Evolutionary conservation across 2,329 filamentous ascomycete genomes (phyloP).

Genomic region (Cyclaneusma minus): DNA sequence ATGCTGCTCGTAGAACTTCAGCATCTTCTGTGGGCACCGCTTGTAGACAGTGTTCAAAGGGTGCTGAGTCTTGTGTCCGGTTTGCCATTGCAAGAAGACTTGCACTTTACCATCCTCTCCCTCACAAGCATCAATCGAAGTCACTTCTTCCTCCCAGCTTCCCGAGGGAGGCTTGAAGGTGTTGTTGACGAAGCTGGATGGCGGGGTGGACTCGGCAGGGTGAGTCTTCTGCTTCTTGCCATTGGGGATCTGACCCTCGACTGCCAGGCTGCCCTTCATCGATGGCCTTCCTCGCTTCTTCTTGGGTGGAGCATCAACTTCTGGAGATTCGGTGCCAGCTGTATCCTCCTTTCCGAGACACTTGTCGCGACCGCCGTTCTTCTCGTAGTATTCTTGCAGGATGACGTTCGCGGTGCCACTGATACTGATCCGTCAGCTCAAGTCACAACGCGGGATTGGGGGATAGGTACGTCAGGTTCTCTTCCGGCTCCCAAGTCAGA

Average conservation of each 20-base stretch:
- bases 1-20: slow-evolving; percentile 33
- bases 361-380: slow-evolving; percentile 45
- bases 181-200: slow-evolving; percentile 24
- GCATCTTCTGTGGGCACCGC: slow-evolving; percentile 60
- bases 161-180: slow-evolving; percentile 55
- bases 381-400: slow-evolving; percentile 46
- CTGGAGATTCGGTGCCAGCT: too few relatives aligned
- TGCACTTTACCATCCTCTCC: slow-evolving; percentile 45
- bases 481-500: slow-evolving; percentile 65
- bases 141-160: slow-evolving; percentile 62
- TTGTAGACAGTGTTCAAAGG: slow-evolving; percentile 51
- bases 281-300: slow-evolving; percentile 43
- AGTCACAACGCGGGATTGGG: slow-evolving; percentile 1
- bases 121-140: slow-evolving; percentile 56
- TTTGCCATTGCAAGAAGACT: slow-evolving; percentile 61
- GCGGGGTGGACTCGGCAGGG: slow-evolving; percentile 31
- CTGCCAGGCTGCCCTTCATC: too few relatives aligned
- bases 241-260: too few relatives aligned
- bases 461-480: slow-evolving; percentile 39
- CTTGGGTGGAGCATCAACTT: too few relatives aligned
- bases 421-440: slow-evolving; percentile 5
- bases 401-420: slow-evolving; percentile 43
- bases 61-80: slow-evolving; percentile 60
- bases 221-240: slow-evolving; percentile 32
- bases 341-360: slow-evolving; percentile 27